These are phyloP conservation scores for Lactifluus subvellereus DNA, from an alignment of 768 basidiomycete species.

Conservation along the genomic window DNA sequence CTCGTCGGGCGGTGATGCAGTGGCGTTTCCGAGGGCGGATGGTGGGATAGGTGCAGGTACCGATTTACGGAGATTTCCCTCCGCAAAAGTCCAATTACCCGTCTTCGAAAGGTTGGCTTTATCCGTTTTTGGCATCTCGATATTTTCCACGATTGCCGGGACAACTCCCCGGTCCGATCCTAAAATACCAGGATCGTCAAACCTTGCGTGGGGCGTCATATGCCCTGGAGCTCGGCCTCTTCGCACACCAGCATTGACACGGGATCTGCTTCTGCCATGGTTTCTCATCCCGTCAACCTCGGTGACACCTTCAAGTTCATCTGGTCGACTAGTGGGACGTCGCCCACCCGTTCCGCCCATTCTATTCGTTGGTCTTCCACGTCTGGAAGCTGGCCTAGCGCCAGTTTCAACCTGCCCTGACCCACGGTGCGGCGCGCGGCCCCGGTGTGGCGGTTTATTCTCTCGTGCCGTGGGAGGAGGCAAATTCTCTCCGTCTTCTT, in stretches of 20 bases:
- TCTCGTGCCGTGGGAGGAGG: conserved; percentile 7
- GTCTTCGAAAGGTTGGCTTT: not conserved
- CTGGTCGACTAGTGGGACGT: not conserved
- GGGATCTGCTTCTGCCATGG: not conserved
- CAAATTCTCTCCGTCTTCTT: conserved; percentile 5
- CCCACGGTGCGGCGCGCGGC: not conserved
- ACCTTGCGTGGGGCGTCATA: not conserved
- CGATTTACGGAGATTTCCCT: not conserved
- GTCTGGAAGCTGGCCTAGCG: not conserved
- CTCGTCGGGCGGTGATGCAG: not conserved
- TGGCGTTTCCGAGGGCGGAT: not conserved
- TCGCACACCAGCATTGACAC: not conserved
- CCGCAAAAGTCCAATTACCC: too few species aligned
- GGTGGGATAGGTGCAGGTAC: not conserved
- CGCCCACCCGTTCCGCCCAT: not conserved
- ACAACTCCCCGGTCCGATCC: not conserved
- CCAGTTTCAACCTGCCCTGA: not conserved
- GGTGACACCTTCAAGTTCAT: not conserved
- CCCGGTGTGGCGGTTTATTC: not conserved
- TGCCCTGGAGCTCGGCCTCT: not conserved
- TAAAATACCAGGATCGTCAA: not conserved
- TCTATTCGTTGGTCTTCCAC: not conserved
- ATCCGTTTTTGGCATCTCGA: conserved; percentile 2
- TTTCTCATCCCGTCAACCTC: not conserved
- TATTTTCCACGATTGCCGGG: not conserved